These are phyloP conservation scores for Taphrina flavorubra DNA, from an alignment of 1,139 yeast species.

Conservation along the genomic window DNA sequence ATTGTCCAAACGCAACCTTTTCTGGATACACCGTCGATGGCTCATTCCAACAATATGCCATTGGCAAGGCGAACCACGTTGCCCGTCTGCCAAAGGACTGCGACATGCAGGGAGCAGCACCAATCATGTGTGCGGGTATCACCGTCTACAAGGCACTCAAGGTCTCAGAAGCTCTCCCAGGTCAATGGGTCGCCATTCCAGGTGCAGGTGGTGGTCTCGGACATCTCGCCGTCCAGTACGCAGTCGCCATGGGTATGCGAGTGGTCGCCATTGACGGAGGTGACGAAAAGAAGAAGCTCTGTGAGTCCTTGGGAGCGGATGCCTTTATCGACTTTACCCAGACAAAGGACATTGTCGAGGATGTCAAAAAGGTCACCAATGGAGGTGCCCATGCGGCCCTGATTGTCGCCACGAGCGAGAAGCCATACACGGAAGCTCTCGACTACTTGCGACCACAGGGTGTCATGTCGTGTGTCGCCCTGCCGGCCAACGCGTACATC, in stretches of 20 bases:
- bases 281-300: conserved; percentile 48
- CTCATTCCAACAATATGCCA: conserved; percentile 81
- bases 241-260: conserved; percentile 80
- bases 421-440: conserved; percentile 37
- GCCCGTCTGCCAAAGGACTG: conserved; percentile 64
- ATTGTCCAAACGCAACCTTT: conserved; percentile 27
- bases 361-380: conserved; percentile 30
- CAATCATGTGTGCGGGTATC: conserved; percentile 71
- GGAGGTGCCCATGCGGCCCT: conserved; percentile 38
- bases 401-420: conserved; percentile 38
- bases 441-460: conserved; percentile 39
- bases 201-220: conserved; percentile 92
- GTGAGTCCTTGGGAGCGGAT: conserved; percentile 57
- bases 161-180: conserved; percentile 68
- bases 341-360: conserved; percentile 41
- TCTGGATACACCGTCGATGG: conserved; percentile 79
- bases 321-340: conserved; percentile 66
- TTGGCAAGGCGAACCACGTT: conserved; percentile 86
- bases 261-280: conserved; percentile 75
- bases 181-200: conserved; percentile 80
- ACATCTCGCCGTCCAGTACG: conserved; percentile 78
- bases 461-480: conserved; percentile 39
- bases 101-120: conserved; percentile 24
- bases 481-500: conserved; percentile 40
- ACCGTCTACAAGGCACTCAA: conserved; percentile 83